Percentiles rank a stretch among this genome's conserved stretches.
Conservation (phyloP, 139 green algal species). For the Coelastrella sp. region DNA sequence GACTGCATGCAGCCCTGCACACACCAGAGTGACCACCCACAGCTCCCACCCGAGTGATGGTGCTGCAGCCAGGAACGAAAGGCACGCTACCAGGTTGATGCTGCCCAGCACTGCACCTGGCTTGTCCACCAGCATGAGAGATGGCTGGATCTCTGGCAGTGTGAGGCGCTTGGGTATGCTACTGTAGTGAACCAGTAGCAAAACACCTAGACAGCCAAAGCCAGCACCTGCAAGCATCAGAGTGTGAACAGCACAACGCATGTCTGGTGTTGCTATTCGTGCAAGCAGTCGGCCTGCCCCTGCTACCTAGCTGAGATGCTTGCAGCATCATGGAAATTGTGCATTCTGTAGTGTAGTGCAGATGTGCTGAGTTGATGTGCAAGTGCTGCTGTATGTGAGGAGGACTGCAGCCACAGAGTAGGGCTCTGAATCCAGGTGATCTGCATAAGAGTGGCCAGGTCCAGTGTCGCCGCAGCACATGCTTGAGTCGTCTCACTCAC, state of each 20-base stretch:
- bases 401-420: no score
- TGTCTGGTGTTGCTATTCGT: not conserved
- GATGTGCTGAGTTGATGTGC: no score
- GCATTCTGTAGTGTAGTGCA: not conserved
- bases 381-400: no score
- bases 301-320: no score
- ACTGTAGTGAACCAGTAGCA: conserved; percentile 45
- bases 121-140: conserved; percentile 43
- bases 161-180: conserved; percentile 31
- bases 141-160: conserved; percentile 51
- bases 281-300: not conserved
- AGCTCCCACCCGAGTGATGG: conserved; percentile 54
- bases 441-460: not conserved
- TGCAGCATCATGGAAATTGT: not conserved
- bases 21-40: conserved; percentile 58
- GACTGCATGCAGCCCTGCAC: conserved; percentile 38
- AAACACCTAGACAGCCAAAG: not conserved
- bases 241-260: conserved; percentile 13
- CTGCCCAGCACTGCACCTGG: conserved; percentile 46
- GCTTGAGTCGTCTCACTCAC: conserved; percentile 7
- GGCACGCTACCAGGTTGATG: conserved; percentile 49
- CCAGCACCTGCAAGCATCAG: conserved; percentile 41
- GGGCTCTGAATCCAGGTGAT: not conserved
- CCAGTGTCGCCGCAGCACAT: not conserved
- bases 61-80: conserved; percentile 57